Evolutionary conservation across 371 early-diverging fungal species (phyloP), one percentile per base, ranked within the genome.

Genomic region (Syncephalastrum sp.): DNA sequence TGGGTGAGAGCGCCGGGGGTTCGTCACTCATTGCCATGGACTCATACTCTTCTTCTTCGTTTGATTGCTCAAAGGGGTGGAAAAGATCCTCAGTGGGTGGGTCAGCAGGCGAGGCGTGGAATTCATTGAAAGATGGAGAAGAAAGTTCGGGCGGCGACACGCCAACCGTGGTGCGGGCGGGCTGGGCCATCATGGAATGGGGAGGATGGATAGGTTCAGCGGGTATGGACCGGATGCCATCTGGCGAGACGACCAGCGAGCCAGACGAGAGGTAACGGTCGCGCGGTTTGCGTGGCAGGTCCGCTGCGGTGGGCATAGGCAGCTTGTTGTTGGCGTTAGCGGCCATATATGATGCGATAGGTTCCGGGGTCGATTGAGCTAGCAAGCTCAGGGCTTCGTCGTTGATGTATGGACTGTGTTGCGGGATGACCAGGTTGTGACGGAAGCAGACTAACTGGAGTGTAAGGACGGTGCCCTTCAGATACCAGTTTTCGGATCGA

Each of bases 401-500:
- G 23, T 74, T 74, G 44, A 78, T 64, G 23, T 70, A 69, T 8
- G 79, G 79, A 0, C 69, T 61, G 47, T 78, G 79, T 16, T 72
- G 69, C 13, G 79, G 79, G 47, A 78, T 78, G 4, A 68, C 69
- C 19, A 78, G 33, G 25, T 78, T 75, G 46, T 78, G 69, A 23
- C 75, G 71, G 42, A 65, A 71, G 46, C 79, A 78, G 3, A 78
- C 79, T 3, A 75, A 54, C 59, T 84, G 83, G 16, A 84, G 69
- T 13, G 81, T 71, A 8, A 82, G 63, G 3, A 80, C 77, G 27
- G 82, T 74, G 5, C 82, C 80, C 47, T 83, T 83, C 42, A 82
- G 59, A 54, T 83, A 84, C 66, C 74, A 79, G 51, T 88, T 90
- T 46, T 91, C 91, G 43, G 75, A 65, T 50, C 77, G 68, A 15